phyloP scores from a whole-genome alignment of 1,139 yeast genomes.

The Blastobotrys arbuscula region DNA sequence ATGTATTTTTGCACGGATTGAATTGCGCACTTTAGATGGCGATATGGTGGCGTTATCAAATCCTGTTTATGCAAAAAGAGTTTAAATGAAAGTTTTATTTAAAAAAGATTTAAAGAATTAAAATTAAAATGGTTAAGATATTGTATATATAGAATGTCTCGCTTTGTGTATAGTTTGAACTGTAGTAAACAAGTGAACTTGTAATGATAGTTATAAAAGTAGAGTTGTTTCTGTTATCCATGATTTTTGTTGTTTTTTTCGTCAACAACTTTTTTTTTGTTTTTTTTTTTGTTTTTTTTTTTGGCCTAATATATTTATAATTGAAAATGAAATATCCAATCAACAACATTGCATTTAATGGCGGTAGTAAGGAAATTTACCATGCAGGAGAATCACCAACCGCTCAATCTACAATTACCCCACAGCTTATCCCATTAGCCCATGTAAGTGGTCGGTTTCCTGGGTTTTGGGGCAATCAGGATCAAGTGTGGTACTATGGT shows the following conservation, averaged over 20 bases:
- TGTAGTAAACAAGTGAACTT: too few relatives aligned
- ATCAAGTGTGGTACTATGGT: slow-evolving; percentile 19
- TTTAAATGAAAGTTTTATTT: too few relatives aligned
- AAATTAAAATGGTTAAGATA: too few relatives aligned
- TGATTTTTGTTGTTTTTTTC: too few relatives aligned
- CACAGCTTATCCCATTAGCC: neutral
- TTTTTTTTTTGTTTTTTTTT: neutral
- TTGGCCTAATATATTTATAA: neutral
- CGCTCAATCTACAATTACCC: slow-evolving; percentile 1
- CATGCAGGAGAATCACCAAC: slow-evolving; percentile 7
- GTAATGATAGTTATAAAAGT: too few relatives aligned
- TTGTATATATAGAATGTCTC: too few relatives aligned
- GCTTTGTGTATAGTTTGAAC: too few relatives aligned
- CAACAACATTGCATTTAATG: neutral
- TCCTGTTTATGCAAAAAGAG: slow-evolving; percentile 3
- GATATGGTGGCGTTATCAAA: slow-evolving; percentile 9
- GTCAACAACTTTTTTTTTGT: neutral
- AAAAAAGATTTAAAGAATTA: too few relatives aligned
- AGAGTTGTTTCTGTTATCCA: too few relatives aligned
- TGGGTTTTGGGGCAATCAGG: slow-evolving; percentile 23
- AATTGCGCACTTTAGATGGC: neutral
- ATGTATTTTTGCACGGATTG: slow-evolving; percentile 2
- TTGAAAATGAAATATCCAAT: neutral
- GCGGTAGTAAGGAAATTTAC: slow-evolving; percentile 1
- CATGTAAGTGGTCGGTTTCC: slow-evolving; percentile 14